Conservation (phyloP, 129 eudicot species). For the Escallonia rubra region DNA sequence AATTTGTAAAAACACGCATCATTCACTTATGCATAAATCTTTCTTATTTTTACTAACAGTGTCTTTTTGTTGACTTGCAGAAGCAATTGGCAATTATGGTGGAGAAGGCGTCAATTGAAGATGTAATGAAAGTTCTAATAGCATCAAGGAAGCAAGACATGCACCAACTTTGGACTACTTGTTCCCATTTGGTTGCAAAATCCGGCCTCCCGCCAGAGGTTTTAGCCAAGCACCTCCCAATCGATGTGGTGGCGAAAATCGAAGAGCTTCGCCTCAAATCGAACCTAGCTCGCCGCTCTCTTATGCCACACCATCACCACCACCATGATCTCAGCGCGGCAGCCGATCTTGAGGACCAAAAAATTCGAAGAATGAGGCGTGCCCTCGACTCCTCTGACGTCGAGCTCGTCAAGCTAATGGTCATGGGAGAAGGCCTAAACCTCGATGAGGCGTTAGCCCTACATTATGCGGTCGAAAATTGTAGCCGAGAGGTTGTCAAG, state of each 20-base stretch:
- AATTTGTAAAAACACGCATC: constrained; percentile 4
- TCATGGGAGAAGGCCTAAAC: constrained; percentile 97
- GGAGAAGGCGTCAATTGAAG: constrained; percentile 90
- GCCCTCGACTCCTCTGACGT: constrained; percentile 97
- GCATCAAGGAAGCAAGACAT: constrained; percentile 98
- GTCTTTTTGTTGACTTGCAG: constrained; percentile 30
- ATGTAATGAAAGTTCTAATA: constrained; percentile 92
- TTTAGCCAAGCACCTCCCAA: constrained; percentile 84
- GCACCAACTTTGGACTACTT: constrained; percentile 95
- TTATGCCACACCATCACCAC: constrained; percentile 54
- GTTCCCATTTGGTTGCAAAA: constrained; percentile 88
- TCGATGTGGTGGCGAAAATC: constrained; percentile 70
- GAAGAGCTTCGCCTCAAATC: constrained; percentile 90
- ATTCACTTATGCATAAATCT: background rate
- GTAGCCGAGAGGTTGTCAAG: constrained; percentile 90
- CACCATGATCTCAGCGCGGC: constrained; percentile 47
- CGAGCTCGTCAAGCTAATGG: constrained; percentile 98
- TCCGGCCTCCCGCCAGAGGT: constrained; percentile 93
- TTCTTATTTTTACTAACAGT: background rate
- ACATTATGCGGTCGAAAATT: constrained; percentile 87
- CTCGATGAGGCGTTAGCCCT: constrained; percentile 84
- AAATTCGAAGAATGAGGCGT: constrained; percentile 84
- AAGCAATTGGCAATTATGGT: constrained; percentile 87
- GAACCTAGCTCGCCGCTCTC: constrained; percentile 48
- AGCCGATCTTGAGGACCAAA: constrained; percentile 79